Evolutionary conservation across 2,329 filamentous ascomycete genomes (phyloP), one percentile per base, ranked within the genome.

Genomic region (Alternaria gaisen): DNA sequence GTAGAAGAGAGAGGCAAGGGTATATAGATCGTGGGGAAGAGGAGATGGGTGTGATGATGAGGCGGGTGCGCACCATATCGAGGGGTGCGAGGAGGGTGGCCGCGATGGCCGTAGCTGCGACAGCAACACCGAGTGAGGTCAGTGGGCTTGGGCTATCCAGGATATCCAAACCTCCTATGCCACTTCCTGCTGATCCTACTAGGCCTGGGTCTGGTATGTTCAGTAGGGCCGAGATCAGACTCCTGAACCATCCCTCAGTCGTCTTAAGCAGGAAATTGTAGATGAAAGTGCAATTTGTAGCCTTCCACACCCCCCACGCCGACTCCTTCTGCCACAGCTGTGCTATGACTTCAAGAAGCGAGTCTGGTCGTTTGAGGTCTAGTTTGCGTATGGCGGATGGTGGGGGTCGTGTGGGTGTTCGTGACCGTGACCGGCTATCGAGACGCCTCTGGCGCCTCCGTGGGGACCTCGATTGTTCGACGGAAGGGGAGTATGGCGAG

Each of bases 271-370:
- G 84, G 47, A 97, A 87, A 0, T 90, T 91, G 80, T 98, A 97
- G 51, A 98, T 84, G 73, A 98, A 99, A 1, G 93, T 96, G 14
- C 91, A 88, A 76, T 98, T 98, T 38, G 93, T 92, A 9, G 90
- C 86, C 78, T 97, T 97, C 94, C 94, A 99, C 5, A 97, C 89
- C 5, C 95, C 95, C 85, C 93, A 94, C 0, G 90, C 90, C 36
- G 93, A 92, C 76, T 97, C 94, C 69, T 91, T 94, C 48, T 90
- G 86, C 92, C 95, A 98, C 20, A 98, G 82, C 75, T 96, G 91
- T 7, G 90, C 89, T 61, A 99, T 87, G 3, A 95, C 92, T 67
- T 97, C 93, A 70, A 94, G 86, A 58, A 98, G 84, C 1, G 94
- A 94, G 74, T 94, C 91, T 11, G 91, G 84, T 60, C 89, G 89